phyloP scores from a whole-genome alignment of 305 asterid species.

The Rubia balearica region DNA sequence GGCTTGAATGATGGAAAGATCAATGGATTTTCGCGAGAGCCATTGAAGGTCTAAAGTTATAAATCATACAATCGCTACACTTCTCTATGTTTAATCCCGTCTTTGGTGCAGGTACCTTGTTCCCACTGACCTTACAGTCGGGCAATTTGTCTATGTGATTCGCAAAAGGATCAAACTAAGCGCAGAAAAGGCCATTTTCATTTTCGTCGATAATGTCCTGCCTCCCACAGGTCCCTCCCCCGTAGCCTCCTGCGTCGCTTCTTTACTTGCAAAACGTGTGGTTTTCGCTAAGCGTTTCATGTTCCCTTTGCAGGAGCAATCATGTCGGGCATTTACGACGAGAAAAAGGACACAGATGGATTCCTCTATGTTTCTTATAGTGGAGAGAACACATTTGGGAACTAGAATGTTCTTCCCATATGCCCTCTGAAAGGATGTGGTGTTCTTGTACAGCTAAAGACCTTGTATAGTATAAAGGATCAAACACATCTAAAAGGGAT shows the following conservation, averaged over 20 bases:
- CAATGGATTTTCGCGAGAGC: background rate
- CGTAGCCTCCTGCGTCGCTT: background rate
- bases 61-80: background rate
- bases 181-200: conserved; percentile 43
- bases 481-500: conserved; percentile 4
- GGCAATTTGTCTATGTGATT: conserved; percentile 42
- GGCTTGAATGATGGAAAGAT: background rate
- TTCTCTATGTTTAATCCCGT: background rate
- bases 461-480: conserved; percentile 1
- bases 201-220: conserved; percentile 38
- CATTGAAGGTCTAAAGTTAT: background rate
- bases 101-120: conserved; percentile 36
- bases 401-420: background rate
- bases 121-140: conserved; percentile 45
- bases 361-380: conserved; percentile 41
- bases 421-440: background rate
- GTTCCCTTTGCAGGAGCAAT: conserved; percentile 32
- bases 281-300: background rate
- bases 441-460: conserved; percentile 12
- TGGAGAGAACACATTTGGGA: conserved; percentile 48
- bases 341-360: conserved; percentile 38
- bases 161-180: conserved; percentile 48
- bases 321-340: conserved; percentile 38
- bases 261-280: background rate
- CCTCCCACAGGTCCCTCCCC: conserved; percentile 35